Evolutionary conservation across 1,284 basidiomycete species (phyloP).

Genomic region (Hypsizygus ulmarius): DNA sequence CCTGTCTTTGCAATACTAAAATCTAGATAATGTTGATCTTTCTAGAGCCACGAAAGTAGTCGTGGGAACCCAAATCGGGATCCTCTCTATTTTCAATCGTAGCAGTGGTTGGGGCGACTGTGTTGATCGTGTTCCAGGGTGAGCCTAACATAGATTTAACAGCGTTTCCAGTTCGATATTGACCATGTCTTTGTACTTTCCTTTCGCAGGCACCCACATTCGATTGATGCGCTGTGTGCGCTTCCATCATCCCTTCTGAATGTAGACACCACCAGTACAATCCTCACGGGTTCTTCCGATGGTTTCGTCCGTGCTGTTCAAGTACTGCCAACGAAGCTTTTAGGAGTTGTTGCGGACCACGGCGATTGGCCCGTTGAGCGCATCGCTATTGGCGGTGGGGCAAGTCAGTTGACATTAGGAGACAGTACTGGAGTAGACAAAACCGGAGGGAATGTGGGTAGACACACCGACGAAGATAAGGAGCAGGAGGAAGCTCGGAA

Average conservation of each 20-base stretch:
- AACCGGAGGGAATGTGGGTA: constrained; percentile 20
- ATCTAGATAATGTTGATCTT: constrained; percentile 8
- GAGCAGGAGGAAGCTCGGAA: constrained; percentile 36
- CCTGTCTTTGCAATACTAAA: constrained; percentile 12
- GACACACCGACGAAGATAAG: constrained; percentile 25
- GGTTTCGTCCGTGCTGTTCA: constrained; percentile 89
- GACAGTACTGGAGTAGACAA: constrained; percentile 40
- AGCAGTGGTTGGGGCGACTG: constrained; percentile 88
- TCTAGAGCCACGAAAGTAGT: constrained; percentile 74
- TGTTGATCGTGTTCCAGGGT: constrained; percentile 91
- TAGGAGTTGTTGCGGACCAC: constrained; percentile 90
- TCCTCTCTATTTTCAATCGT: constrained; percentile 89
- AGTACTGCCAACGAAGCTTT: constrained; percentile 84
- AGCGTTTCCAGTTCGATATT: background rate
- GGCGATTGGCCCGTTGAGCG: constrained; percentile 90
- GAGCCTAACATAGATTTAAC: constrained; percentile 20
- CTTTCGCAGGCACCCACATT: constrained; percentile 72
- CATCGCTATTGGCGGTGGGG: constrained; percentile 57
- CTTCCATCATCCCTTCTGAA: constrained; percentile 61
- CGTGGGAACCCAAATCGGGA: constrained; percentile 88
- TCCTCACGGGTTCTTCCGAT: constrained; percentile 92
- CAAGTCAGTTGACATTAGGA: constrained; percentile 28
- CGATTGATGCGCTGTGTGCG: constrained; percentile 79
- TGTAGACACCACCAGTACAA: constrained; percentile 65
- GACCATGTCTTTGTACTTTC: background rate